These are phyloP conservation scores for Friedmanniomyces simplex DNA, from an alignment of 495 filamentous ascomycete species.

Conservation along the genomic window DNA sequence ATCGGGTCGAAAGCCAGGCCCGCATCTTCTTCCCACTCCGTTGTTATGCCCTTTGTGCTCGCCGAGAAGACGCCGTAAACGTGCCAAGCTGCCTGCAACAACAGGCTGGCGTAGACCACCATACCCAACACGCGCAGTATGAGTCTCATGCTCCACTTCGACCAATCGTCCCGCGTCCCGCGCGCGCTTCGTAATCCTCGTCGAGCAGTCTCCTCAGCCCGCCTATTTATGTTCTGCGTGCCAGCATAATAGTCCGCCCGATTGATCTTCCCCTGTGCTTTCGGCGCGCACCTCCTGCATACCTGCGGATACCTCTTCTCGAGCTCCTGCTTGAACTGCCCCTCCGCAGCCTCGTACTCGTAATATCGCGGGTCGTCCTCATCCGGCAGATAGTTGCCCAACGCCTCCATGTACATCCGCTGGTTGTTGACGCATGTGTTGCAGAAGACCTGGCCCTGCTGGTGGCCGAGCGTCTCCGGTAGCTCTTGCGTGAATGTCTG, in stretches of 20 bases:
- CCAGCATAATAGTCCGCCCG: constrained; percentile 59
- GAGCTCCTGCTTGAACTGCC: constrained; percentile 50
- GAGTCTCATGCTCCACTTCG: constrained; percentile 42
- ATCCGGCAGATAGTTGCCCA: constrained; percentile 62
- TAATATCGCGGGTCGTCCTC: constrained; percentile 53
- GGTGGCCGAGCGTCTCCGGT: background rate
- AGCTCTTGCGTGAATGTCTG: constrained; percentile 10
- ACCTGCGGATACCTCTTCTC: constrained; percentile 76
- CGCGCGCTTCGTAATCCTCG: constrained; percentile 32
- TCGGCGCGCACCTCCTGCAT: constrained; percentile 63
- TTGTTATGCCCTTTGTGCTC: background rate
- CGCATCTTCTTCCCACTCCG: background rate
- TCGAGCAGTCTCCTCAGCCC: constrained; percentile 55
- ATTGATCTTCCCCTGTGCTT: constrained; percentile 52
- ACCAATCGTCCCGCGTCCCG: constrained; percentile 29
- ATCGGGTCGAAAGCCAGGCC: constrained; percentile 4
- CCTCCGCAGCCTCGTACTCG: constrained; percentile 46
- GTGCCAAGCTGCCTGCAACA: constrained; percentile 17
- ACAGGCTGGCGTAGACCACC: constrained; percentile 38
- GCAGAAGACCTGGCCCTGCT: constrained; percentile 54
- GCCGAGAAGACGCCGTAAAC: constrained; percentile 6
- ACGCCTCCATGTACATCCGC: constrained; percentile 52
- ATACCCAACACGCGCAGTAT: constrained; percentile 41
- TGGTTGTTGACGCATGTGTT: constrained; percentile 71
- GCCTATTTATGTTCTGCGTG: constrained; percentile 60